Evolutionary conservation across 169 alveolate species (phyloP), one percentile per base, ranked within the genome.

Genomic region (Cryptosporidium ryanae): DNA sequence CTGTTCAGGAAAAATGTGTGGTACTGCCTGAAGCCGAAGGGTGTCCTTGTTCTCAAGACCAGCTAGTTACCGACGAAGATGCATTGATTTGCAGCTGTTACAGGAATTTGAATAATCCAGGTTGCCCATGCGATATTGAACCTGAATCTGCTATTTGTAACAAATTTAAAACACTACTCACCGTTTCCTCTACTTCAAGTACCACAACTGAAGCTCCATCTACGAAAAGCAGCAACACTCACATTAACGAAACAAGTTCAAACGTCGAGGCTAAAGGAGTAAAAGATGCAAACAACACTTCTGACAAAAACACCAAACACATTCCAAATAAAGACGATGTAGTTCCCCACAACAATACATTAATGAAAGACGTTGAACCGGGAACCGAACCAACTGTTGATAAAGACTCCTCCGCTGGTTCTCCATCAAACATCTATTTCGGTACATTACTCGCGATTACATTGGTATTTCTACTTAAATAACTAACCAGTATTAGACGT

Each of bases 1-100:
- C 87, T 32, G 21, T 76, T 55, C 68, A 55, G 15, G 71, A 55
- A 21, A 76, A 76, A 55, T 76, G 87, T 44, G 87, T 55, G 25
- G 8, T 31, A 34, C 64, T 57, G 10, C 87, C 87, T 17, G 87
- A 76, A 61, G 18, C 31, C 1, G 87, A 76, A 61, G 87, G 87
- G 1, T 76, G 87, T 29, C 87, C 87, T 27, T 76, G 87, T 43
- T 76, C 87, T 32, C 43, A 50, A 61, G 87, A 76, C 18, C 87
- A 76, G 25, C 49, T 44, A 12, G 50, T 76, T n/a, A 76, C 87
- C 27, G 87, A 76, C 59, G 87, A 76, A 31, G 87, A 76, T 38
- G 87, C 68, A 7, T 65, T 76, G 25, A 76, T 76, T 32, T 76
- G 87, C 15, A 76, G 87, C 32, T 76, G 87, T 31, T 76, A 59